Conservation (phyloP, 176 grass and related monocot species). For the Pontederia crassipes region DNA sequence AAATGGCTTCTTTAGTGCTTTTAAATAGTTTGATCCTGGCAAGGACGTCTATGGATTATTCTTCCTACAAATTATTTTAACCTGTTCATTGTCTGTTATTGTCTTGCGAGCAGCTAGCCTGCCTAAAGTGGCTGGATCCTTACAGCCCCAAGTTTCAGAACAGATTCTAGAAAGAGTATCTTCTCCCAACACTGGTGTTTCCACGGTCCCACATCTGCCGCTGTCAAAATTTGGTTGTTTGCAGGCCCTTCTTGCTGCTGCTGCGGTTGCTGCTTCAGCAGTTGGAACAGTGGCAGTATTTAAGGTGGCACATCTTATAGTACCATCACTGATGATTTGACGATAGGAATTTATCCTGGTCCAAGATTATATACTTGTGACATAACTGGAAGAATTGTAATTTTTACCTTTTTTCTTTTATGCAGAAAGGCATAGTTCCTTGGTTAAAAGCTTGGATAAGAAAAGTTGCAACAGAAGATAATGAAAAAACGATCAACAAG, state of each 20-base stretch:
- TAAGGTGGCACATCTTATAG: slow-evolving; percentile 3
- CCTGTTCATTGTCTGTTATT: not conserved
- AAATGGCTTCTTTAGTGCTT: no score
- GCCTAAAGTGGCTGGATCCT: not conserved
- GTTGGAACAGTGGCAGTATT: slow-evolving; percentile 8
- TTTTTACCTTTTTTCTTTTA: not conserved
- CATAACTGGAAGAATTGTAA: not conserved
- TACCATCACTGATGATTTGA: not conserved
- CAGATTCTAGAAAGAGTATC: not conserved
- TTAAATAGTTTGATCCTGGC: no score
- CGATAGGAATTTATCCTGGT: not conserved
- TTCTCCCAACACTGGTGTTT: not conserved
- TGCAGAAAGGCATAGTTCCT: slow-evolving; percentile 8
- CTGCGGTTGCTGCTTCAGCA: slow-evolving; percentile 13
- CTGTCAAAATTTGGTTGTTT: slow-evolving; percentile 12
- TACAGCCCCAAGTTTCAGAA: slow-evolving; percentile 5
- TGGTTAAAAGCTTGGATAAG: slow-evolving; percentile 21
- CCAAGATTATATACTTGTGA: not conserved
- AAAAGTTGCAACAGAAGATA: slow-evolving; percentile 13
- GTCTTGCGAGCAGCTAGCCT: not conserved
- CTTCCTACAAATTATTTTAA: not conserved
- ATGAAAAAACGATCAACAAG: not conserved
- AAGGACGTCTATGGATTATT: no score
- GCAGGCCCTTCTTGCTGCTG: slow-evolving; percentile 18
- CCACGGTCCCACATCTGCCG: not conserved